These are phyloP conservation scores for Extremus antarcticus DNA, from an alignment of 495 filamentous ascomycete genomes.

Conservation along the genomic window DNA sequence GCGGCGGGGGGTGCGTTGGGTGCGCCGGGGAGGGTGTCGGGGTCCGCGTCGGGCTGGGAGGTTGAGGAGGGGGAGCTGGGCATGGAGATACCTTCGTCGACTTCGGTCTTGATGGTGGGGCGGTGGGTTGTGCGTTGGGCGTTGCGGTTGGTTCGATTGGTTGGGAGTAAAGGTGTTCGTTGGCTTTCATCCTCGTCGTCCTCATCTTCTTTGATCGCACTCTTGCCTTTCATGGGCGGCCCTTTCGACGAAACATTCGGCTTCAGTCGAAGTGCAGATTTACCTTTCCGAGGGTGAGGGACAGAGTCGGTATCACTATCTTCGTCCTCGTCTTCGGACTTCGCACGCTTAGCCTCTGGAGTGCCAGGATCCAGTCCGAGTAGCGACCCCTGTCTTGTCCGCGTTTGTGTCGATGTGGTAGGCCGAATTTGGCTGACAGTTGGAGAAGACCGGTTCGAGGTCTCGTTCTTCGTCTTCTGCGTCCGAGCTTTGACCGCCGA, in stretches of 20 bases:
- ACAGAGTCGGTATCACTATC: slow-evolving; percentile 2
- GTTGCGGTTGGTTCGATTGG: slow-evolving; percentile 6
- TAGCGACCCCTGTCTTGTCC: background rate
- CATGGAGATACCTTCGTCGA: slow-evolving; percentile 23
- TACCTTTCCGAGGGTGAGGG: slow-evolving; percentile 36
- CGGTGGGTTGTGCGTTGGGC: background rate
- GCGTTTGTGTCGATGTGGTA: background rate
- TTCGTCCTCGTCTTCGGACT: background rate
- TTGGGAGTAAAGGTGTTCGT: slow-evolving; percentile 6
- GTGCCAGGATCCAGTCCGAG: background rate
- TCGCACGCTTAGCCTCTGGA: background rate
- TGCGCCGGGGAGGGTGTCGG: slow-evolving; percentile 3
- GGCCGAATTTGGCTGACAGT: background rate
- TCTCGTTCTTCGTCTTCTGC: background rate
- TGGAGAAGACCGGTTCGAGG: background rate
- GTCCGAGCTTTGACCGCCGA: background rate
- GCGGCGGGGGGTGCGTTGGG: slow-evolving; percentile 1
- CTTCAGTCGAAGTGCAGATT: slow-evolving; percentile 20
- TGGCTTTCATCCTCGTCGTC: slow-evolving; percentile 34
- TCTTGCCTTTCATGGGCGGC: slow-evolving; percentile 2
- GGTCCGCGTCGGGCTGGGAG: background rate
- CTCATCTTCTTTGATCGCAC: slow-evolving; percentile 19
- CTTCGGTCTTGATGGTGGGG: slow-evolving; percentile 1
- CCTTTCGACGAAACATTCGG: slow-evolving; percentile 24
- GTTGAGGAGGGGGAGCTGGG: slow-evolving; percentile 15